Percentiles rank a stretch among this genome's conserved stretches.
Evolutionary conservation across 768 basidiomycete species (phyloP).

Genomic region (Gelatoporia subvermispora): DNA sequence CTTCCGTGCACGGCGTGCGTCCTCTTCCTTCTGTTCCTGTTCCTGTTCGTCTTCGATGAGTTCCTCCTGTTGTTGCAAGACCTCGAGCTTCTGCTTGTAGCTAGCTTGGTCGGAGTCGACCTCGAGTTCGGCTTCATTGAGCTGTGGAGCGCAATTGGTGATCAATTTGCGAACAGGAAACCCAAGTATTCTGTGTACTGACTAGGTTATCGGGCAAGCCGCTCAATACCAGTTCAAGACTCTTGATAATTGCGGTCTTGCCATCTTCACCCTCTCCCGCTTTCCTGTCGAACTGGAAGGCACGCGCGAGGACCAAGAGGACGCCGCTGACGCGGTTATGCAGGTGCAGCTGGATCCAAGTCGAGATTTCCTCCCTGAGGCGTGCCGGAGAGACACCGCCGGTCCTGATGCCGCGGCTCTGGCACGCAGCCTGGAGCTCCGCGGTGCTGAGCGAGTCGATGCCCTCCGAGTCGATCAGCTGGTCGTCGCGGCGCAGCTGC

Average conservation of each 20-base stretch:
- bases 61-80: constrained; percentile 96
- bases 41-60: constrained; percentile 99
- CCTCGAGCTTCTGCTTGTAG: constrained; percentile 98
- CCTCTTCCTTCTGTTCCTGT: constrained; percentile 93
- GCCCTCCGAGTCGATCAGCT: constrained; percentile 86
- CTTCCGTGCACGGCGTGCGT: constrained; percentile 80
- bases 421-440: constrained; percentile 90
- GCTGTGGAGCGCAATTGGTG: constrained; percentile 38
- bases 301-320: constrained; percentile 87
- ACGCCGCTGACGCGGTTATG: constrained; percentile 91
- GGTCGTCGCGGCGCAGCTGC: constrained; percentile 86
- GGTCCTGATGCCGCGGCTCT: constrained; percentile 90
- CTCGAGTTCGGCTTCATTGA: constrained; percentile 95
- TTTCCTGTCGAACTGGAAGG: constrained; percentile 87
- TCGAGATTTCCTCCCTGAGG: constrained; percentile 82
- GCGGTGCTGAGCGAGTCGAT: constrained; percentile 86
- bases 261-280: constrained; percentile 74
- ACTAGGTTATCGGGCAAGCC: constrained; percentile 94
- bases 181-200: constrained; percentile 23
- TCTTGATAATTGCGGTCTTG: constrained; percentile 73
- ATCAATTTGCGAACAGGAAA: constrained; percentile 4
- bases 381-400: constrained; percentile 82
- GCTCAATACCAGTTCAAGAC: constrained; percentile 85
- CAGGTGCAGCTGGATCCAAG: constrained; percentile 91
- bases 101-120: constrained; percentile 91